Evolutionary conservation across 2,329 filamentous ascomycete genomes (phyloP).

Genomic region (Bipolaris sorokiniana): DNA sequence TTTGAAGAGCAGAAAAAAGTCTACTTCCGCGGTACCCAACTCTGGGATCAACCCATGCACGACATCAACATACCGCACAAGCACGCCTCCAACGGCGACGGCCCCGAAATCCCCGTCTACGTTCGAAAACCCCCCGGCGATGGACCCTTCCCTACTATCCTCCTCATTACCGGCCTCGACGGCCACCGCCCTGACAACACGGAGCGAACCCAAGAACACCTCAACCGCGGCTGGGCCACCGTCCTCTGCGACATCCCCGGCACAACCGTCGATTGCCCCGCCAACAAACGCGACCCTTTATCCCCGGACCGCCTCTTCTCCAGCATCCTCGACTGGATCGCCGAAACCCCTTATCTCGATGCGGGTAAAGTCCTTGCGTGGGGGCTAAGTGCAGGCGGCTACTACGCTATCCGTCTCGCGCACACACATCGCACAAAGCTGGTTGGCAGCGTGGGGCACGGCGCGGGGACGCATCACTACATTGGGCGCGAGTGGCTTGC

Average conservation of each 20-base stretch:
- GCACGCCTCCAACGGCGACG: slow-evolving; percentile 59
- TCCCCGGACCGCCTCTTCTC: slow-evolving; percentile 61
- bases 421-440: slow-evolving; percentile 61
- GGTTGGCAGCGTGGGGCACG: slow-evolving; percentile 58
- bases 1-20: slow-evolving; percentile 70
- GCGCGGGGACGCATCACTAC: slow-evolving; percentile 64
- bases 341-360: slow-evolving; percentile 54
- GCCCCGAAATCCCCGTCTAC: slow-evolving; percentile 66
- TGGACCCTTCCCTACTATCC: slow-evolving; percentile 57
- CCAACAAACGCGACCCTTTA: slow-evolving; percentile 54
- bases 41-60: slow-evolving; percentile 59
- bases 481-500: slow-evolving; percentile 62
- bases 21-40: slow-evolving; percentile 61
- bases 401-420: slow-evolving; percentile 63
- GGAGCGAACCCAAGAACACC: slow-evolving; percentile 54
- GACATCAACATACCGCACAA: slow-evolving; percentile 67
- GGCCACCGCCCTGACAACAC: slow-evolving; percentile 61
- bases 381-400: slow-evolving; percentile 64
- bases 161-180: slow-evolving; percentile 64
- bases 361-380: slow-evolving; percentile 57
- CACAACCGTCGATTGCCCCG: slow-evolving; percentile 61
- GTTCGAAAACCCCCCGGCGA: slow-evolving; percentile 60
- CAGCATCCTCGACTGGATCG: slow-evolving; percentile 60
- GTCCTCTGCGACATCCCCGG: slow-evolving; percentile 63
- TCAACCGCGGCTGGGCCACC: slow-evolving; percentile 56